phyloP scores from a whole-genome alignment of 2,329 filamentous ascomycete species.

The Alternaria longipes region DNA sequence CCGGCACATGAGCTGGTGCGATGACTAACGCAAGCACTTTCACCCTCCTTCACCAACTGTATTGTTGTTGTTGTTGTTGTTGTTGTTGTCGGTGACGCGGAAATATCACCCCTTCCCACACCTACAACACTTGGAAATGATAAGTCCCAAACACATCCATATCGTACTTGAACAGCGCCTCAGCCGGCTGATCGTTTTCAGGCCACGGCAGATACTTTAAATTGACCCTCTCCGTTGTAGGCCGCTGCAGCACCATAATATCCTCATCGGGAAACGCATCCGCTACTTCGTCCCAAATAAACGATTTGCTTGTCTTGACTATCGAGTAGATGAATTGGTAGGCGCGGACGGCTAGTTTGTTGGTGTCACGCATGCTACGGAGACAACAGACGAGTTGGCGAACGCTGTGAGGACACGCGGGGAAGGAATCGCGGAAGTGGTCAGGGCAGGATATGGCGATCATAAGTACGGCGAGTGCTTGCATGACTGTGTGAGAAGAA shows the following conservation, averaged over 20 bases:
- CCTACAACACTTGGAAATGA: no score
- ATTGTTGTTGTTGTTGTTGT: no score
- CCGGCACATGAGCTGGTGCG: no score
- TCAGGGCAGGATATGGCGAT: slow-evolving; percentile 41
- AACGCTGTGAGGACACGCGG: background rate
- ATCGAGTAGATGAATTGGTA: slow-evolving; percentile 22
- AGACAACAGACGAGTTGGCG: slow-evolving; percentile 35
- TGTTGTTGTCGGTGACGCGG: no score
- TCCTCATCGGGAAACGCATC: slow-evolving; percentile 12
- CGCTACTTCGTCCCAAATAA: slow-evolving; percentile 12
- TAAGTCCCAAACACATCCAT: slow-evolving; percentile 5
- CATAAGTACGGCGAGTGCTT: slow-evolving; percentile 48
- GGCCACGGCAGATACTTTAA: slow-evolving; percentile 12
- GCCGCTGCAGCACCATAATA: background rate
- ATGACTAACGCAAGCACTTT: no score
- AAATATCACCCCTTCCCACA: no score
- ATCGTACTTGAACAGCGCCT: slow-evolving; percentile 9
- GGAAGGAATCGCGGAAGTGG: slow-evolving; percentile 3
- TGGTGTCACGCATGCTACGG: slow-evolving; percentile 32
- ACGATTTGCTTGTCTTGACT: slow-evolving; percentile 11
- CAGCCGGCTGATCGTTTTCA: background rate
- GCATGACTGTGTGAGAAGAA: no score
- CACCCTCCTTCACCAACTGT: no score
- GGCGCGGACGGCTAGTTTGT: slow-evolving; percentile 34
- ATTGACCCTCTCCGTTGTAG: background rate